phyloP scores from a whole-genome alignment of 2,329 filamentous ascomycete genomes.

The Microdochium trichocladiopsis region DNA sequence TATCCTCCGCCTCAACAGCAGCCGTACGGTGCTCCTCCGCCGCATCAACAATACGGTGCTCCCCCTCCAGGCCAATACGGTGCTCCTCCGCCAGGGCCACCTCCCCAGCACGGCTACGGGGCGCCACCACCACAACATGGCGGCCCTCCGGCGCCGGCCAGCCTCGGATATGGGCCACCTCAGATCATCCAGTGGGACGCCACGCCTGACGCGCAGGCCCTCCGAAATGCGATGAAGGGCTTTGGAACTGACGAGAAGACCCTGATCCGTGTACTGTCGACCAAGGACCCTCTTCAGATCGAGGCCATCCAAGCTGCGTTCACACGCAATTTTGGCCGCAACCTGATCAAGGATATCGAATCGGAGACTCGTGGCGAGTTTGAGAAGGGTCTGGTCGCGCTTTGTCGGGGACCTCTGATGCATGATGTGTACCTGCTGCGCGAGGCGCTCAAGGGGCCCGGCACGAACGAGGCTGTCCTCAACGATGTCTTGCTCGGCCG shows the following conservation, averaged over 20 bases:
- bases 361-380: slow-evolving; percentile 73
- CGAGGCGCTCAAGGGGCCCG: slow-evolving; percentile 67
- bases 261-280: slow-evolving; percentile 63
- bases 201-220: slow-evolving; percentile 57
- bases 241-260: slow-evolving; percentile 82
- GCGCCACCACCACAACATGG: slow-evolving; percentile 15
- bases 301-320: slow-evolving; percentile 62
- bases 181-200: slow-evolving; percentile 66
- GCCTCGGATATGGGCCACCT: slow-evolving; percentile 64
- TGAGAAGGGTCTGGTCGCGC: slow-evolving; percentile 63
- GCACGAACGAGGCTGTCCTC: slow-evolving; percentile 79
- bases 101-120: slow-evolving; percentile 24
- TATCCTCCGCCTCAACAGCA: slow-evolving; percentile 13
- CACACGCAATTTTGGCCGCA: slow-evolving; percentile 54
- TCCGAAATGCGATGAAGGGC: slow-evolving; percentile 85
- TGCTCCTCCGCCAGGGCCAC: slow-evolving; percentile 27
- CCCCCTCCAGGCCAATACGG: slow-evolving; percentile 29
- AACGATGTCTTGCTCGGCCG: slow-evolving; percentile 81
- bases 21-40: slow-evolving; percentile 22
- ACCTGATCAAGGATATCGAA: slow-evolving; percentile 68
- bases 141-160: slow-evolving; percentile 23
- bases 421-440: slow-evolving; percentile 67
- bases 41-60: slow-evolving; percentile 27
- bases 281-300: slow-evolving; percentile 73
- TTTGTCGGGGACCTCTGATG: slow-evolving; percentile 71